Evolutionary conservation across 1,139 yeast genomes (phyloP), one percentile per base, ranked within the genome.

Genomic region (Blastobotrys malaysiensis): DNA sequence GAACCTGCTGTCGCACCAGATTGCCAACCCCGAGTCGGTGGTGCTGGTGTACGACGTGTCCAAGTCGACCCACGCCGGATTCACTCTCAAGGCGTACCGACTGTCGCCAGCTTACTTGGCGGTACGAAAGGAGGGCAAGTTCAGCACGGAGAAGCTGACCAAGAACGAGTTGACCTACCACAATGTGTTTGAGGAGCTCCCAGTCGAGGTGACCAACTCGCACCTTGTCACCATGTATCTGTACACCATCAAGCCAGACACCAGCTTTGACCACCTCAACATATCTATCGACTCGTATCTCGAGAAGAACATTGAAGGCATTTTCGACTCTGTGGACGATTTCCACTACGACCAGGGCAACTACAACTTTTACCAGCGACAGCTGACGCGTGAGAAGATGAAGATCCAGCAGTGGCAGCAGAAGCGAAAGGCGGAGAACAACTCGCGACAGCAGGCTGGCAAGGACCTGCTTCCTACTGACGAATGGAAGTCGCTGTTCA

Each of bases 301-400:
- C 48, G 76, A 73, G 60, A 67, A 68, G 63, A 77, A 78, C 63
- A 79, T 86, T 59, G 95, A 88, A 67, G 80, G 81, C 49, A 77
- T 89, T 64, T 80, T 84, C 66, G 86, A 85, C 56, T 83, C 89
- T 53, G 80, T 87, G 48, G 96, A 89, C 69, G 83, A 86, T 50
- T 84, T 83, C 74, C 85, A 85, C 73, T 84, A 84, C 66, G 95
- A 87, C 67, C 88, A 87, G 69, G 85, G 86, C 63, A 87, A 85
- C 72, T 84, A 86, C 76, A 87, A 87, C 74, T 88, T 83, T 75
- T 72, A 70, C 62, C 95, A 87, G 73, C 83, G 95, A 74, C 85
- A 82, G 65, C 76, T 82, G 61, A 81, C 84, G 53, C 81, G 90
- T 69, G 96, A 88, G 67, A 77, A 78, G 68, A 73, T 82, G 57